Base-by-base conservation (phyloP, 495 filamentous ascomycete species). In the Neurospora tetrasperma region DNA sequence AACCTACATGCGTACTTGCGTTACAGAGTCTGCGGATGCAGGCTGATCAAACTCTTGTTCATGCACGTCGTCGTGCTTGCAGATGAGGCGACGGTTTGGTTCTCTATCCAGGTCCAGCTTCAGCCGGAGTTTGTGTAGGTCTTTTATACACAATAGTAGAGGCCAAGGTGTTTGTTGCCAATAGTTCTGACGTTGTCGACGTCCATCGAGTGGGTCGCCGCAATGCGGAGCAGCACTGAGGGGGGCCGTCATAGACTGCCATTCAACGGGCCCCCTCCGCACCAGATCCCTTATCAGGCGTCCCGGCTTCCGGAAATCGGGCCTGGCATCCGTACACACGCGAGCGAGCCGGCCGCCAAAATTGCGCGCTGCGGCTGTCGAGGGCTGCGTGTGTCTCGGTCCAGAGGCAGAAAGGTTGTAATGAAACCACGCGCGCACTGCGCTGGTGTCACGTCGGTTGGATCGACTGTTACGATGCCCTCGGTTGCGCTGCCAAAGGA, bases 1-100 rank as follows among this genome's bases (percentile, higher is more conserved):
- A 66, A 66, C 54, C 54, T 66, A 66, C 54, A 66, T 66, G 54
- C 54, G 54, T 66, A 66, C 54, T 66, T 66, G 54, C 54, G 54
- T 66, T 66, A 66, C 54, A 66, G 54, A 66, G 54, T 66, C 54
- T 66, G 54, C 27, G 54, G 54, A 66, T 66, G 54, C 54, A 66
- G 54, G 54, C 54, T 66, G 54, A 66, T 66, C 54, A 66, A 66
- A 66, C 54, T 66, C 54, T 66, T 35, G 54, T 66, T 66, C 54
- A 66, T 66, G 54, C 27, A 66, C 54, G 54, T 66, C 54, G 54
- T 66, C 14, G 54, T 66, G 54, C 54, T 66, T 66, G 54, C 54
- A 66, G 54, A 14, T 27, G 54, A 66, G 54, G 54, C 54, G 54
- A 66, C 12, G 54, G 23, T 66, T 66, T 5, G 35, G 35, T 38